These are phyloP conservation scores for Postia placenta DNA, from an alignment of 768 basidiomycete genomes.

Conservation along the genomic window DNA sequence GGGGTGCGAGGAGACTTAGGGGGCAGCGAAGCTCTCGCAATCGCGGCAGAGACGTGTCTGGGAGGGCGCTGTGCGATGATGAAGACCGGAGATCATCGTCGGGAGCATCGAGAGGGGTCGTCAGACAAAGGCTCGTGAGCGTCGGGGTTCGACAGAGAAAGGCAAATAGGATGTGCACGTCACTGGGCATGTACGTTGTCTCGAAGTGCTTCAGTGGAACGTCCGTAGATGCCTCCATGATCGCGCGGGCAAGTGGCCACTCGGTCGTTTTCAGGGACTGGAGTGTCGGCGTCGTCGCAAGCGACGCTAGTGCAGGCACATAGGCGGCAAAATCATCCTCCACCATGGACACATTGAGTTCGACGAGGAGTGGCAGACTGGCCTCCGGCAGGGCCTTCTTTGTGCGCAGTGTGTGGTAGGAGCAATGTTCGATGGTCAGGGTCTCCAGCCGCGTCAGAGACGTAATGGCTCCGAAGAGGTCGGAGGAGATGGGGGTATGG, in stretches of 20 bases:
- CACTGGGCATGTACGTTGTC: neutral
- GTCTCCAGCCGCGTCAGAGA: neutral
- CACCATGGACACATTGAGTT: neutral
- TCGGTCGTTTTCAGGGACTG: slow-evolving; percentile 2
- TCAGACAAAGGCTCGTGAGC: neutral
- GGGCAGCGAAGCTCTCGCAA: slow-evolving; percentile 3
- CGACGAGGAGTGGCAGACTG: neutral
- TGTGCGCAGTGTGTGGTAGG: neutral
- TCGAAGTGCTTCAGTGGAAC: neutral
- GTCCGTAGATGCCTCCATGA: neutral
- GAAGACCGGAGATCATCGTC: neutral
- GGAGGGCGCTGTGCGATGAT: neutral
- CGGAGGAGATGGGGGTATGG: neutral
- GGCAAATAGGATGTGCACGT: neutral
- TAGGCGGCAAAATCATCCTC: neutral
- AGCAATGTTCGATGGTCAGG: slow-evolving; percentile 5
- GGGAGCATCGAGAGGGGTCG: neutral
- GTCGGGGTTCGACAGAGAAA: slow-evolving; percentile 1
- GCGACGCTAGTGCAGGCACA: neutral
- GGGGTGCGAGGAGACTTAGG: neutral
- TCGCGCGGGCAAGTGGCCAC: slow-evolving; percentile 1
- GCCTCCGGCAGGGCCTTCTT: neutral
- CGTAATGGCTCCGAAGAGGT: neutral
- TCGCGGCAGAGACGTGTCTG: neutral
- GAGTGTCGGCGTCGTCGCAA: neutral